Conservation (phyloP, 2,329 filamentous ascomycete species). For the Trichoderma citrinoviride region DNA sequence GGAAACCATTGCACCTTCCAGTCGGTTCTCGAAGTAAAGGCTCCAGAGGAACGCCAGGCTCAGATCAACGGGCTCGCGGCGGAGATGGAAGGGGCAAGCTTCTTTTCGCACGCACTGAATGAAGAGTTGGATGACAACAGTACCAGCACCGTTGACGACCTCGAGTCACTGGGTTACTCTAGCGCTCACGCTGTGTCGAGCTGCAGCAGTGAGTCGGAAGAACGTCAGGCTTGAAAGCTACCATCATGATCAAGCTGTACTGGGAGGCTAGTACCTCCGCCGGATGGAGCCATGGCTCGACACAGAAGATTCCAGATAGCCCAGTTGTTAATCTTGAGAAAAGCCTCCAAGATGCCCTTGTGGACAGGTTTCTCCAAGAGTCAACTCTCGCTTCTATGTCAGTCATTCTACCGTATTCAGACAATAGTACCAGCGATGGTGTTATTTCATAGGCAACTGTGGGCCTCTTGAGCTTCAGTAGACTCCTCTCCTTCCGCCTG, state of each 20-base stretch:
- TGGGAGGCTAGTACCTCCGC: background rate
- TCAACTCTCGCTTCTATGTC: conserved; percentile 42
- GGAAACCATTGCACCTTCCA: conserved; percentile 37
- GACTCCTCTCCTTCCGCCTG: conserved; percentile 40
- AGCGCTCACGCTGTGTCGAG: conserved; percentile 28
- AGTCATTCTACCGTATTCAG: conserved; percentile 38
- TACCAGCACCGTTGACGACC: conserved; percentile 30
- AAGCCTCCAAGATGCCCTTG: conserved; percentile 37
- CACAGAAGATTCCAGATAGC: conserved; percentile 24
- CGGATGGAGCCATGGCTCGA: conserved; percentile 25
- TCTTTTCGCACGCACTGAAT: conserved; percentile 17
- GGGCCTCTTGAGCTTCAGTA: conserved; percentile 37
- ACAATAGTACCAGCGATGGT: conserved; percentile 39
- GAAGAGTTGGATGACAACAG: conserved; percentile 26
- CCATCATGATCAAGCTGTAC: background rate
- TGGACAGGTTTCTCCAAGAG: conserved; percentile 41
- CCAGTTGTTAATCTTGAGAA: conserved; percentile 33
- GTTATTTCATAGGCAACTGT: conserved; percentile 31
- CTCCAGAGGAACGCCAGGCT: background rate
- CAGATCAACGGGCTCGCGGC: background rate
- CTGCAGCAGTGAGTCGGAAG: background rate
- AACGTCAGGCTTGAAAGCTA: background rate
- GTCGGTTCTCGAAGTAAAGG: conserved; percentile 15
- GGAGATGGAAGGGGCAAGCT: background rate
- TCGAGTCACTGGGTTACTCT: conserved; percentile 39